Conservation (phyloP, 2,329 filamentous ascomycete genomes). For the Teratosphaeria zuluensis region DNA sequence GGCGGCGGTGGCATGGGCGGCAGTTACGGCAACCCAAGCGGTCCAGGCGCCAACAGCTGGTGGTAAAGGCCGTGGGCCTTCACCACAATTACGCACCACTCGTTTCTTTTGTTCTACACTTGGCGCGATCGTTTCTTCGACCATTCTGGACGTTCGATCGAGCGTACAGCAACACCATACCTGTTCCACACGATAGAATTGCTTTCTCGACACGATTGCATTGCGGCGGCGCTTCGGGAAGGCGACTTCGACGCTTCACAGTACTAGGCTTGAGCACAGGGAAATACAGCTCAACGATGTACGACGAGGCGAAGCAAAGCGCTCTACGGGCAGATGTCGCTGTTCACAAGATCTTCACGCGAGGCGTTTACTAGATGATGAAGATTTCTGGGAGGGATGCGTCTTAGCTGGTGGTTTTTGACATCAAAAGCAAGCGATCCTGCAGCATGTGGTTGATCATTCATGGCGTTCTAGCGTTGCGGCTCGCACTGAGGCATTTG, state of each 20-base stretch:
- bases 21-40: slow-evolving; percentile 61
- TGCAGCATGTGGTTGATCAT: neutral
- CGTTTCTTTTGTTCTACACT: slow-evolving; percentile 10
- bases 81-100: neutral
- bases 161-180: slow-evolving; percentile 13
- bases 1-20: slow-evolving; percentile 46
- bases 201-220: slow-evolving; percentile 27
- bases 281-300: neutral
- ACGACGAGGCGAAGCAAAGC: neutral
- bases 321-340: neutral
- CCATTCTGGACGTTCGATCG: slow-evolving; percentile 5
- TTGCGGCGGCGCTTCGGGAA: slow-evolving; percentile 7
- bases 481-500: neutral
- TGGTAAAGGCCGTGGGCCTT: slow-evolving; percentile 39
- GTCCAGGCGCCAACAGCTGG: slow-evolving; percentile 50
- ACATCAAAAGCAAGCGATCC: neutral
- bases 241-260: neutral
- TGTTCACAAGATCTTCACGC: neutral
- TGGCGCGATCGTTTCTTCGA: slow-evolving; percentile 20
- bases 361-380: neutral
- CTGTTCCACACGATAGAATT: slow-evolving; percentile 41
- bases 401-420: neutral
- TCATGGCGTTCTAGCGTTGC: neutral
- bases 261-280: neutral
- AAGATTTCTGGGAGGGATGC: neutral